Conservation (phyloP, 2,329 filamentous ascomycete species). For the Penicillium brasilianum region DNA sequence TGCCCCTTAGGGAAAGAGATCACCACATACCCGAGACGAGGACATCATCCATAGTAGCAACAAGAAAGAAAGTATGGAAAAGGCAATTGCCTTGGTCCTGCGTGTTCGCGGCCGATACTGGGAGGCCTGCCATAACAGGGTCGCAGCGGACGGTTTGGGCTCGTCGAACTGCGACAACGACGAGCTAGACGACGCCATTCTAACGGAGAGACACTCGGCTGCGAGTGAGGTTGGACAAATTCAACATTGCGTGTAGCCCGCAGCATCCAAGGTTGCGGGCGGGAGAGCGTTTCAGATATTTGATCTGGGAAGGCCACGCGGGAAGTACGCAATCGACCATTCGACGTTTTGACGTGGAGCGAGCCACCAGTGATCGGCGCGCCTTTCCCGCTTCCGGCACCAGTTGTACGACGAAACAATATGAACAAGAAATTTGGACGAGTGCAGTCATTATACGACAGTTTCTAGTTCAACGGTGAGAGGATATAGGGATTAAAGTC, state of each 20-base stretch:
- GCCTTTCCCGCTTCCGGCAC: conserved; percentile 13
- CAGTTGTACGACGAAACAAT: not conserved
- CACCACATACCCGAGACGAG: conserved; percentile 29
- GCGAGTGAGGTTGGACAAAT: not conserved
- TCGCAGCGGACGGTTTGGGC: conserved; percentile 31
- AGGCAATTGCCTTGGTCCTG: conserved; percentile 31
- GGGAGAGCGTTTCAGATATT: conserved; percentile 14
- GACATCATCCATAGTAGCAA: conserved; percentile 29
- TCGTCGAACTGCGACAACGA: conserved; percentile 33
- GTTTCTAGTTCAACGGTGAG: not conserved
- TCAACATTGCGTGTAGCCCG: conserved; percentile 17
- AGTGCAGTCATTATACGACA: not conserved
- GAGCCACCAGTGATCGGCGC: conserved; percentile 24
- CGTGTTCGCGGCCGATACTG: conserved; percentile 36
- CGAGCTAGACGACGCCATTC: conserved; percentile 35
- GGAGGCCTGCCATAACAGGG: conserved; percentile 33
- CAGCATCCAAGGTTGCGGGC: not conserved
- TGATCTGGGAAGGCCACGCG: conserved; percentile 21
- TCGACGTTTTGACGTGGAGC: conserved; percentile 12
- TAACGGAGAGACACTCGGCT: conserved; percentile 14
- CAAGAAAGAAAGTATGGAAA: conserved; percentile 32
- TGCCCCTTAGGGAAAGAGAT: conserved; percentile 5
- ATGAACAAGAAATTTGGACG: too few relatives aligned
- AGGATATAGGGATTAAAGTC: too few relatives aligned
- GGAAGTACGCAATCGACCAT: conserved; percentile 27